Conservation (phyloP, 495 filamentous ascomycete genomes). For the Aspergillus campestris region DNA sequence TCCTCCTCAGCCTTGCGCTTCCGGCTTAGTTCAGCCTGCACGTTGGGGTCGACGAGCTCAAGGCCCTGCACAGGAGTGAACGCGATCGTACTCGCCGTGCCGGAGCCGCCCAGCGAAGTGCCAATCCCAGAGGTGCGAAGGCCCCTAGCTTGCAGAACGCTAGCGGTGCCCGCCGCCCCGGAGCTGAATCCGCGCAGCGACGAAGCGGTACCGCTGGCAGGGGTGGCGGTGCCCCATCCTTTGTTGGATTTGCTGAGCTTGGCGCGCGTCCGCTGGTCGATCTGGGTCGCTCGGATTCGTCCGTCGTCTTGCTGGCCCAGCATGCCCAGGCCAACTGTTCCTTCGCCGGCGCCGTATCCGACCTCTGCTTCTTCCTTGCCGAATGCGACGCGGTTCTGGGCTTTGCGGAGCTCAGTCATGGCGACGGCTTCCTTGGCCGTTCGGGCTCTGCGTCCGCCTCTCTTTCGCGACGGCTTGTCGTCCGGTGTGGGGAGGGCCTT, state of each 20-base stretch:
- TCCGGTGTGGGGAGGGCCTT: conserved; percentile 89
- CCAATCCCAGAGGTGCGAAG: conserved; percentile 71
- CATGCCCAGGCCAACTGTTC: conserved; percentile 88
- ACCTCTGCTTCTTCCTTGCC: conserved; percentile 94
- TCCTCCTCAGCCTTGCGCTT: conserved; percentile 94
- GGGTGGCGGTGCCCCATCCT: conserved; percentile 79
- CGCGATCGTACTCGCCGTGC: conserved; percentile 80
- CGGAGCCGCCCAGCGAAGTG: conserved; percentile 44
- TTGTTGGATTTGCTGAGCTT: conserved; percentile 92
- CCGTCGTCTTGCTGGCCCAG: conserved; percentile 83
- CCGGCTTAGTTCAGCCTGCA: conserved; percentile 66
- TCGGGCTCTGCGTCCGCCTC: conserved; percentile 81
- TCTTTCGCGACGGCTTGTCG: conserved; percentile 89
- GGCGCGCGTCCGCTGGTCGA: conserved; percentile 87
- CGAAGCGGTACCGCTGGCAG: conserved; percentile 55
- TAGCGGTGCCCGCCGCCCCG: conserved; percentile 47
- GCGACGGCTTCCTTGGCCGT: conserved; percentile 96
- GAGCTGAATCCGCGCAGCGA: conserved; percentile 71
- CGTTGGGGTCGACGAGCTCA: conserved; percentile 92
- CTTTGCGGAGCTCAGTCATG: conserved; percentile 94
- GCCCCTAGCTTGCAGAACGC: conserved; percentile 64
- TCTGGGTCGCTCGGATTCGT: conserved; percentile 74
- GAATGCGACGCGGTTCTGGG: conserved; percentile 93
- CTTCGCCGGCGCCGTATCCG: conserved; percentile 81
- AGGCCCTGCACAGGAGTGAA: conserved; percentile 93